Conservation (phyloP, 768 basidiomycete genomes). For the Cystofilobasidium ferigula region DNA sequence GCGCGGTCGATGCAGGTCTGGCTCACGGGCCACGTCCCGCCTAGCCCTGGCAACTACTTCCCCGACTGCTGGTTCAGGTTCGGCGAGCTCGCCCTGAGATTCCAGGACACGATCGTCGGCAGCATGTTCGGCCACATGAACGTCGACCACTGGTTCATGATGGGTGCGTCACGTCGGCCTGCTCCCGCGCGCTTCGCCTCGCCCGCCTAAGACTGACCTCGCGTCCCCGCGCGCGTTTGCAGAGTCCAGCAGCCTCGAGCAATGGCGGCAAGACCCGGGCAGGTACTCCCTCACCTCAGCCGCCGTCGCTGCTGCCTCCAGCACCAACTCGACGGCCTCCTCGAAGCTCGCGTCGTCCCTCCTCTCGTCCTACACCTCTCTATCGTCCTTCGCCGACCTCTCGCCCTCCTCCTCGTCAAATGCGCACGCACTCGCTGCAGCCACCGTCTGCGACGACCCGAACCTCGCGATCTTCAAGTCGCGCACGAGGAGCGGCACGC, state of each 20-base stretch:
- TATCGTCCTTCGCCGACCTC: not conserved
- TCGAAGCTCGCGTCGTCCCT: not conserved
- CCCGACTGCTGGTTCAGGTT: conserved; percentile 43
- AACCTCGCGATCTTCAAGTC: conserved; percentile 14
- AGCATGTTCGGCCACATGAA: conserved; percentile 61
- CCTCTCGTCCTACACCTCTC: not conserved
- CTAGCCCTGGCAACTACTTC: conserved; percentile 55
- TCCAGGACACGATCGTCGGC: conserved; percentile 77
- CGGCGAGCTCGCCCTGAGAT: conserved; percentile 56
- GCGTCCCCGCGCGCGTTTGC: not conserved
- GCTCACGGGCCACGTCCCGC: conserved; percentile 68
- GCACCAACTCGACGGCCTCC: too few species aligned
- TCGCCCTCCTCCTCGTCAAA: not conserved
- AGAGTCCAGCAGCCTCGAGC: not conserved
- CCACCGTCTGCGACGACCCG: not conserved
- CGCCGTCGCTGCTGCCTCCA: not conserved
- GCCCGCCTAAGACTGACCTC: not conserved
- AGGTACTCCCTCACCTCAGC: conserved; percentile 1
- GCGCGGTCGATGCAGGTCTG: conserved; percentile 57
- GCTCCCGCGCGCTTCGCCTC: not conserved
- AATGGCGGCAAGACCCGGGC: not conserved
- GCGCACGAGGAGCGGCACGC: conserved; percentile 37
- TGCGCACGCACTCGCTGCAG: too few species aligned
- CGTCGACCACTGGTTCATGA: conserved; percentile 51
- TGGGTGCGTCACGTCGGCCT: conserved; percentile 30